A percentile compares a stretch with the other conserved stretches of the same genome.
These are phyloP conservation scores for Penicillium sp. DNA, from an alignment of 2,329 filamentous ascomycete genomes.

Conservation along the genomic window DNA sequence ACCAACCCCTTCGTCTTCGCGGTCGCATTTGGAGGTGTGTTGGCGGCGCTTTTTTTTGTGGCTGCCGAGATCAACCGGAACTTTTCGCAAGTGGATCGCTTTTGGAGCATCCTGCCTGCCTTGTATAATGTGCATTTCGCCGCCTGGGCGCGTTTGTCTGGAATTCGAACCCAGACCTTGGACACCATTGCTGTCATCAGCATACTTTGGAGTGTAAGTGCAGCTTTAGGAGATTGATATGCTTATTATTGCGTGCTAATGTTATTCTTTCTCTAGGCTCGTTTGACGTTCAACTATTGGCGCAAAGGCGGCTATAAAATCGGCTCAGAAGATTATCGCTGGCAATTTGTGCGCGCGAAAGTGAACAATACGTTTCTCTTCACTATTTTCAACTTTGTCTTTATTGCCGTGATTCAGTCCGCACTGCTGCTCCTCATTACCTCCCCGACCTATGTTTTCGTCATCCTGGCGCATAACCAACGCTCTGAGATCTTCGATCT, in stretches of 20 bases:
- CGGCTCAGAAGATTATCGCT: conserved; percentile 93
- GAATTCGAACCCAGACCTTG: conserved; percentile 62
- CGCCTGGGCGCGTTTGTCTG: conserved; percentile 71
- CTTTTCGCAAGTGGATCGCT: conserved; percentile 91
- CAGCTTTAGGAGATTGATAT: not conserved
- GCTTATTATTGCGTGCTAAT: conserved; percentile 1
- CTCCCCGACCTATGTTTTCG: conserved; percentile 74
- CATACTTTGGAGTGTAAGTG: conserved; percentile 69
- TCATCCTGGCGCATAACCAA: conserved; percentile 64
- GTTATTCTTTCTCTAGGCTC: conserved; percentile 46
- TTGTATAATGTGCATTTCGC: conserved; percentile 80
- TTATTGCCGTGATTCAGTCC: conserved; percentile 80
- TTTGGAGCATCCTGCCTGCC: conserved; percentile 85
- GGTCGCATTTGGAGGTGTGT: conserved; percentile 62
- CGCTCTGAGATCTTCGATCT: conserved; percentile 49
- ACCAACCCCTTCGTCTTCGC: conserved; percentile 82
- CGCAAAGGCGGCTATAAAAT: conserved; percentile 84
- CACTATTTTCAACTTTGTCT: conserved; percentile 80
- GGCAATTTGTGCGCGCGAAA: conserved; percentile 66
- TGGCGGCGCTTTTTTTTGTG: conserved; percentile 67
- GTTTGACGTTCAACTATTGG: conserved; percentile 95
- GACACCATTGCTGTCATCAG: conserved; percentile 67
- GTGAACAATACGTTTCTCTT: conserved; percentile 68
- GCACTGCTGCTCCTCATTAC: conserved; percentile 73
- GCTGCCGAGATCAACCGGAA: conserved; percentile 82